Base-by-base conservation (phyloP, 228 moss, liverwort and hornwort species). In the Sphagnum magellanicum region DNA sequence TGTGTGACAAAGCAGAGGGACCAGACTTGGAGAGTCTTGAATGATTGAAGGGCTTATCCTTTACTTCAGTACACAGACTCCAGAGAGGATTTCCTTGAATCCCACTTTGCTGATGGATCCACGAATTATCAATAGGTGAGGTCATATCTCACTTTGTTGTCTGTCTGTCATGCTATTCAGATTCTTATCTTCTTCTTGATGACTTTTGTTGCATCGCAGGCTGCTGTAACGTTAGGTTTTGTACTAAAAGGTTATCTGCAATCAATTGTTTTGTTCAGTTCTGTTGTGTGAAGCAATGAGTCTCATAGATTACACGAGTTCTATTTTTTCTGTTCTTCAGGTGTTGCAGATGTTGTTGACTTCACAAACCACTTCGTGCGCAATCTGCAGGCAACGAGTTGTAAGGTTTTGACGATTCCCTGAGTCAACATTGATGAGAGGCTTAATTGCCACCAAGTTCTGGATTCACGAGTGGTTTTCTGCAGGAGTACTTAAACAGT, bases 71-170 rank as follows among this genome's bases (percentile, higher is more conserved):
- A 71, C 79, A 67, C 78, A 77, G 63, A 57, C 74, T 75, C 90
- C 92, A 60, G 78, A 90, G 75, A 82, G 88, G 51, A 73, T 92
- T 70, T 67, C 87, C 69, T 77, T 92, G 53, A 98, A 90, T 72
- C 92, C 90, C 78, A 93, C 93, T 48, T 81, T 90, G 63, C 75
- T 98, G 64, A 90, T 90, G 69, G 90, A 93, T 76, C 92, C 93
- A 53, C 85, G 83, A 70, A 84, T 84, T 63, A 81, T 92, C 5
- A 92, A 89, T 90, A 72, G 75, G 77, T 63, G 50, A 10, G 51
- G 10, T 5, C n/a, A 68, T 49, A 4, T 53, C n/a, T 50, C 6
- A 53, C 32, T 4, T 5, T 9, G 17, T 53, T 6, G 1, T 16
- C 5, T 9, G 5, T 15, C 50, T 11, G 1, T 59, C 12, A 59